Evolutionary conservation across 768 basidiomycete species (phyloP), one percentile per base, ranked within the genome.

Genomic region (Paxillus ammoniavirescens): DNA sequence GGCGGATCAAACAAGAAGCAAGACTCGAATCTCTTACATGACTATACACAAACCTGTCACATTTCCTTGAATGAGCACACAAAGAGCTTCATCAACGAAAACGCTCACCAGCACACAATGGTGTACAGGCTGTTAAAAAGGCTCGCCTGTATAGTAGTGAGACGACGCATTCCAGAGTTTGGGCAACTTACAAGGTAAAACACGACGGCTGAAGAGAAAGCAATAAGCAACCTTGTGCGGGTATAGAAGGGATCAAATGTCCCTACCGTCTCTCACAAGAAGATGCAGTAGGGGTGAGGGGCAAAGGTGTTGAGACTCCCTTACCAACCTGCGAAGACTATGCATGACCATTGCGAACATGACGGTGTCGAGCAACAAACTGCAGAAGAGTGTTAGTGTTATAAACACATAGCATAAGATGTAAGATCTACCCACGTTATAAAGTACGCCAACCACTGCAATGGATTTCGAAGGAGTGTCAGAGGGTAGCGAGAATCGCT

Each of bases 251-350:
- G 21, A 26, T 6, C 4, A 41, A 30, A 8, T 7, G 7, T 1
- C 28, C 56, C 51, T 23, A 61, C 58, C 60, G 40, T 61, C 60
- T 42, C 58, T 55, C 10, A 57, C 5, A 8, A 61, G 60, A 8
- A 54, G 14, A 12, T 1, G 38, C 13, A 58, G 35, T 7, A 58
- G 54, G 3, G 46, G 14, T 17, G 52, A 54, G 2, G 58, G 60
- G 6, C 59, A 59, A 8, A 52, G 40, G 12, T 17, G 17, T 6
- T 8, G 43, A 17, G 31, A 40, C 15, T 50, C 44, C 17, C 37
- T 56, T 2, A 46, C 60, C 30, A 60, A 54, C 31, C 18, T 40
- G 38, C 50, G 26, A 17, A 61, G 52, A 26, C 42, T 51, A 33
- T 23, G 18, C 40, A 52, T 46, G 13, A 55, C 60, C 7, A 41